Evolutionary conservation across 352 stramenopile species (phyloP), one percentile per base, ranked within the genome.

Genomic region (Phytophthora vignae): DNA sequence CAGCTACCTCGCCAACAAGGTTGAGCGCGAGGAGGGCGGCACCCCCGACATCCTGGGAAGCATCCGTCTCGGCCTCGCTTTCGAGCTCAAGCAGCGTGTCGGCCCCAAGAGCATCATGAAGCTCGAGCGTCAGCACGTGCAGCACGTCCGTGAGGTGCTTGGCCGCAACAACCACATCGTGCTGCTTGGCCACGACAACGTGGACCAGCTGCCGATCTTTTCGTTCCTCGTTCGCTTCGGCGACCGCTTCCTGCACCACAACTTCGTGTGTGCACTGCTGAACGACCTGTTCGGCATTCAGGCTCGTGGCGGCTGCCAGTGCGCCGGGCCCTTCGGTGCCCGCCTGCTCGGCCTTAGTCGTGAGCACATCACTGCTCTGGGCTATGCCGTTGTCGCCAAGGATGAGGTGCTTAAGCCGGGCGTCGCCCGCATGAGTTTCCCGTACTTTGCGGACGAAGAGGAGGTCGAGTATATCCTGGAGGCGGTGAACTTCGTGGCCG

Each of bases 261-360:
- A 99, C 74, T 99, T 99, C 67, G 97, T 99, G 29, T 99, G 93
- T 69, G 96, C 97, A 22, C 73, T 99, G 49, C 81, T 99, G 5
- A 99, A 99, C 69, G 98, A 99, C 81, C 78, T 99, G 7, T 99
- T 99, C 81, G 98, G 98, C 9, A 97, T 99, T 48, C 98, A 87
- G 49, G 81, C 74, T 0, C 79, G 78, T 15, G 81, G 78, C 19
- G 78, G 78, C 11, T 85, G 77, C 97, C 90, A 89, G 72, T 72
- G 85, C 91, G 96, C 97, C 21, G 98, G 98, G 27, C 97, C 96
- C 0, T 99, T 99, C 68, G 95, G 86, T 27, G 90, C 98, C 67
- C 79, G 83, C 12, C 73, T 99, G 21, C 87, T 99, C 7, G 97
- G 98, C 15, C 71, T 99, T 55, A 88, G 79, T 19, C 85, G 85